phyloP scores from a whole-genome alignment of 352 stramenopile genomes.

The Phytophthora fragariae region DNA sequence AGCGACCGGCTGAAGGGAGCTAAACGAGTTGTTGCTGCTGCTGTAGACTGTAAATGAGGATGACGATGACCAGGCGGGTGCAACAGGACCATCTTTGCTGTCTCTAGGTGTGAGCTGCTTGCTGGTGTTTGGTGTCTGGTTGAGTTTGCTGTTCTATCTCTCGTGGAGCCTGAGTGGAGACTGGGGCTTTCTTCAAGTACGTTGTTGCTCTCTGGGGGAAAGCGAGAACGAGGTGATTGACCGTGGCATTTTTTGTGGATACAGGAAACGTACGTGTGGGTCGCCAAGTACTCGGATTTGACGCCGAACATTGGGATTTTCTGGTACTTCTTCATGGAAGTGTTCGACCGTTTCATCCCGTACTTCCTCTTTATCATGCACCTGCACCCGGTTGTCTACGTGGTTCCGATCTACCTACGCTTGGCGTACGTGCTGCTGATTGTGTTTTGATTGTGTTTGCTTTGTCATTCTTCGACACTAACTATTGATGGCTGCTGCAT shows the following conservation, averaged over 20 bases:
- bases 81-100: background rate
- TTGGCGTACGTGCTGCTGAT: conserved; percentile 55
- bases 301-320: conserved; percentile 88
- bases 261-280: conserved; percentile 85
- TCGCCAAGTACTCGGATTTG: conserved; percentile 82
- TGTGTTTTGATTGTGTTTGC: no score
- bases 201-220: background rate
- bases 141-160: conserved; percentile 56
- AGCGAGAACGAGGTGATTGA: background rate
- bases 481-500: conserved; percentile 4
- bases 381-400: conserved; percentile 82
- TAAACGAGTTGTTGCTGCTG: background rate
- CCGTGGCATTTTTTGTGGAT: conserved; percentile 5
- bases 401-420: conserved; percentile 80
- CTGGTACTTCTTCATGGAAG: conserved; percentile 92
- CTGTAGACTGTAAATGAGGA: background rate
- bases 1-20: no score
- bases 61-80: background rate
- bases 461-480: conserved; percentile 5
- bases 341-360: conserved; percentile 87
- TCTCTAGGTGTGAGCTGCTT: conserved; percentile 32
- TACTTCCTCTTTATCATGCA: conserved; percentile 89
- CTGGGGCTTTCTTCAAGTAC: conserved; percentile 74
- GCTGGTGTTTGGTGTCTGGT: conserved; percentile 27
- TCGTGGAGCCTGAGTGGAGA: conserved; percentile 60